These are phyloP conservation scores for Monosporascus sp. DNA, from an alignment of 2,329 filamentous ascomycete species.

Conservation along the genomic window DNA sequence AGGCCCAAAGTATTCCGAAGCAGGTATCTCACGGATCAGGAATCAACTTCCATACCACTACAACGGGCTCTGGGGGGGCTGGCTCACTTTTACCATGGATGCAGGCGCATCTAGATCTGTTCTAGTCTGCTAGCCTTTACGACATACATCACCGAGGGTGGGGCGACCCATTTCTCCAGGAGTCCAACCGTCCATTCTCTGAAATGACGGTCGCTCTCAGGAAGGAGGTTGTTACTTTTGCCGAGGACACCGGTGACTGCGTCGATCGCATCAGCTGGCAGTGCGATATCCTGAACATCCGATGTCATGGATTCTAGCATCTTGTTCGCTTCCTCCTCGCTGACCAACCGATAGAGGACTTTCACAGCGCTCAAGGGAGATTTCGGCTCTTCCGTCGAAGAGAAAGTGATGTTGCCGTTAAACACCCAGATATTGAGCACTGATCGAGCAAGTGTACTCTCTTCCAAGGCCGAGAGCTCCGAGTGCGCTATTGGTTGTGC, in stretches of 20 bases:
- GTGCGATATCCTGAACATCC: slow-evolving; percentile 53
- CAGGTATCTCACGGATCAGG: no score
- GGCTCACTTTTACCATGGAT: no score
- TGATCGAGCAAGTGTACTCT: slow-evolving; percentile 1
- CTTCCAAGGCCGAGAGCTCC: neutral
- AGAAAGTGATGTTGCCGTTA: slow-evolving; percentile 49
- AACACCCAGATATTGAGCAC: slow-evolving; percentile 51
- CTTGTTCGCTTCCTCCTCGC: slow-evolving; percentile 37
- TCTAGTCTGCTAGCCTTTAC: no score
- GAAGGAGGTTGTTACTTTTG: slow-evolving; percentile 47
- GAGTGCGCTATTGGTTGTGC: neutral
- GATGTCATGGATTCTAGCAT: slow-evolving; percentile 47
- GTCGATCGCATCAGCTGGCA: slow-evolving; percentile 47
- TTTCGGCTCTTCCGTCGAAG: slow-evolving; percentile 32
- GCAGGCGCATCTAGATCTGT: no score
- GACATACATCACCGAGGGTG: no score
- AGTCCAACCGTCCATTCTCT: slow-evolving; percentile 65
- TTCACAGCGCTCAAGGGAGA: slow-evolving; percentile 42
- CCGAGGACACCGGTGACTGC: slow-evolving; percentile 40
- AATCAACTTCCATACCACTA: no score
- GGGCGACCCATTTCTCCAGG: slow-evolving; percentile 45
- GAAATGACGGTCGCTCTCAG: slow-evolving; percentile 50
- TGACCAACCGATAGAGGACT: slow-evolving; percentile 44
- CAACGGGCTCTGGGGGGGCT: no score
- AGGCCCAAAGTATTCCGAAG: no score